Evolutionary conservation across 2,329 filamentous ascomycete genomes (phyloP).

Genomic region (Hysterium pulicare): DNA sequence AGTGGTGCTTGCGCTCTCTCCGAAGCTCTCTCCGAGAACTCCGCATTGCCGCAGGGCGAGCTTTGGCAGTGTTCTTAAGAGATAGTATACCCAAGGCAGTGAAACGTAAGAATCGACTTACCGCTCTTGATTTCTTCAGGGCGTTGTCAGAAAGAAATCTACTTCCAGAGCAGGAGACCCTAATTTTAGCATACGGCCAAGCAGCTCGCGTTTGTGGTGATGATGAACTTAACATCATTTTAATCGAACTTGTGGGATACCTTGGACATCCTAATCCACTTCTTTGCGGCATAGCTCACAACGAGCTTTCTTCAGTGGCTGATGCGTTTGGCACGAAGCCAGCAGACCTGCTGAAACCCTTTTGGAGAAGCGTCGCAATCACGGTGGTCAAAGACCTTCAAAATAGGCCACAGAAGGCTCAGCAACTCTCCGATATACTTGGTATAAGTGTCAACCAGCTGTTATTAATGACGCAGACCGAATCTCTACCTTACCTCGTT

Average conservation of each 20-base stretch:
- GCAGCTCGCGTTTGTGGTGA: conserved; percentile 73
- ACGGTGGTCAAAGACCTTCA: conserved; percentile 78
- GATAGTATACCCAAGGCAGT: conserved; percentile 47
- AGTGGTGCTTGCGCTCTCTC: conserved; percentile 78
- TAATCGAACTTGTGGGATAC: conserved; percentile 81
- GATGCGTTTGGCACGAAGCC: conserved; percentile 60
- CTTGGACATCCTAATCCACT: conserved; percentile 79
- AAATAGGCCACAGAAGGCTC: conserved; percentile 74
- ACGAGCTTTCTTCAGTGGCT: conserved; percentile 75
- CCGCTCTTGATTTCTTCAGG: conserved; percentile 67
- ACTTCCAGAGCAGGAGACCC: conserved; percentile 71
- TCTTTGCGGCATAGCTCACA: conserved; percentile 76
- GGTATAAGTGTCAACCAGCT: conserved; percentile 72
- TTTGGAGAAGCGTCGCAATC: conserved; percentile 83
- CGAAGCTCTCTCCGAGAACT: conserved; percentile 83
- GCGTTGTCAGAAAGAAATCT: conserved; percentile 67
- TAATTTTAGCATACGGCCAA: conserved; percentile 82
- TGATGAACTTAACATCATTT: conserved; percentile 79
- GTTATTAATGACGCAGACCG: conserved; percentile 69
- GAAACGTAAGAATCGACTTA: conserved; percentile 62
- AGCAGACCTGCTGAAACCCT: conserved; percentile 73
- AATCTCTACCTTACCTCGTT: conserved; percentile 84
- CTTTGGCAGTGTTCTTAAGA: conserved; percentile 64
- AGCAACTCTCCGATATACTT: conserved; percentile 76
- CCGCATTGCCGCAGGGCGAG: conserved; percentile 72